Evolutionary conservation across 2,329 filamentous ascomycete genomes (phyloP).

Genomic region (Neonectria neomacrospora): DNA sequence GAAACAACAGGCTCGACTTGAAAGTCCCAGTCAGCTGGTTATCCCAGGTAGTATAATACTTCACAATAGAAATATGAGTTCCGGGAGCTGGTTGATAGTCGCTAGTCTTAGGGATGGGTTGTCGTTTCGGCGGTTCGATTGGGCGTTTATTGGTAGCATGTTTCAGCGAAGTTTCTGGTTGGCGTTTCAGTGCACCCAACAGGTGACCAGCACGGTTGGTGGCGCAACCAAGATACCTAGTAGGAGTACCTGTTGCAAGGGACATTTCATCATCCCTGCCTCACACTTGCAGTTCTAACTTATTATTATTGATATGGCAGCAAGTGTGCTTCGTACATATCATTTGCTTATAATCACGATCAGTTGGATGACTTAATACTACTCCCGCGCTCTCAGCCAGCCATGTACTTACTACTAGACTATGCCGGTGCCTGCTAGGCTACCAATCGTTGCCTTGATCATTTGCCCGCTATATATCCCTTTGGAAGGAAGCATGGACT

Average conservation of each 20-base stretch:
- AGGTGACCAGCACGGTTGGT: neutral
- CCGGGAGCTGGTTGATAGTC: neutral
- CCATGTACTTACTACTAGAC: too few species aligned
- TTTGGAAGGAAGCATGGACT: conserved; percentile 3
- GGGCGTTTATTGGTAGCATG: conserved; percentile 22
- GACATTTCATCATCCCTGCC: neutral
- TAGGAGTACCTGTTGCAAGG: neutral
- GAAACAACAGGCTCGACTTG: neutral
- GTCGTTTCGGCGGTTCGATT: conserved; percentile 15
- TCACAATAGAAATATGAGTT: neutral
- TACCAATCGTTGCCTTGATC: neutral
- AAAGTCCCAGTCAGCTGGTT: neutral
- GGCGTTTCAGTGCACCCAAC: conserved; percentile 13
- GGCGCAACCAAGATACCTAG: neutral
- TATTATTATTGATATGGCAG: neutral
- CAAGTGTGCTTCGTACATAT: neutral
- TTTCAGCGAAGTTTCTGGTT: conserved; percentile 26
- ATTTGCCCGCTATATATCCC: neutral
- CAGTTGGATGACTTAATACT: neutral
- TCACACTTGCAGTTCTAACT: neutral
- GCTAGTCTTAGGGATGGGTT: neutral
- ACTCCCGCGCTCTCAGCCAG: too few species aligned
- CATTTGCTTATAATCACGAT: neutral
- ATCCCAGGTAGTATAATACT: neutral
- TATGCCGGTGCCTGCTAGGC: neutral